Base-by-base conservation (phyloP, 2,329 filamentous ascomycete species). In the Diaporthe eres region DNA sequence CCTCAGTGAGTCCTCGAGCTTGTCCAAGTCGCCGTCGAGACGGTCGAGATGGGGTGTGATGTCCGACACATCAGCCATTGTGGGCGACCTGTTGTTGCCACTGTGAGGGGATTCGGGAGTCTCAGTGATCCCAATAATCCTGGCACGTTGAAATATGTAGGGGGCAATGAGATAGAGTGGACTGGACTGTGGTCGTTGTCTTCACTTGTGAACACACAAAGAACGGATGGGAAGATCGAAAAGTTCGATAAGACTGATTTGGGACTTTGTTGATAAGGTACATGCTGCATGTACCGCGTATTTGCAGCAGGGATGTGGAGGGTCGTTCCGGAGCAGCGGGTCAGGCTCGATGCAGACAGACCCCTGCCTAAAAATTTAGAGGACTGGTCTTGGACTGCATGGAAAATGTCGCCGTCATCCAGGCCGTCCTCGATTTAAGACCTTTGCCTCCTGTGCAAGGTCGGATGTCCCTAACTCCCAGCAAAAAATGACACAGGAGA, bases 21-120 rank as follows among this genome's bases (percentile, higher is more conserved):
- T 90, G 84, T 97, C 94, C 70, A 98, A 90, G 82, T 95, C 92
- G 79, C 91, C 90, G 79, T 95, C 93, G 71, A 98, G 91, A 82
- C 92, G 90, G 80, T 94, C 91, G 70, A 98, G 87, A 71, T 94
- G 90, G 42, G 93, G 90, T 13, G 89, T 85, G 72, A 97, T 87
- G 81, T 94, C 89, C 78, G 85, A 81, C 57, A 85, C 82, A 74
- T 89, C 87, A 37, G 71, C 71, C 87, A 89, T 89, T 17, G 42
- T 76, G 73, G 25, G 25, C 71, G 49, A 31, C 65, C 34, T 55
- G n/a, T n/a, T 34, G 34, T 28, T 47, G 13, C 34, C n/a, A 31
- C n/a, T 42, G 17, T 8, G 15, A 12, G 13, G 31, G 8, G 31
- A 12, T 6, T 22, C 7, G 15, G 42, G 9, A 42, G 8, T 28